phyloP scores from a whole-genome alignment of 495 filamentous ascomycete genomes.

The Cladorrhinum samala region DNA sequence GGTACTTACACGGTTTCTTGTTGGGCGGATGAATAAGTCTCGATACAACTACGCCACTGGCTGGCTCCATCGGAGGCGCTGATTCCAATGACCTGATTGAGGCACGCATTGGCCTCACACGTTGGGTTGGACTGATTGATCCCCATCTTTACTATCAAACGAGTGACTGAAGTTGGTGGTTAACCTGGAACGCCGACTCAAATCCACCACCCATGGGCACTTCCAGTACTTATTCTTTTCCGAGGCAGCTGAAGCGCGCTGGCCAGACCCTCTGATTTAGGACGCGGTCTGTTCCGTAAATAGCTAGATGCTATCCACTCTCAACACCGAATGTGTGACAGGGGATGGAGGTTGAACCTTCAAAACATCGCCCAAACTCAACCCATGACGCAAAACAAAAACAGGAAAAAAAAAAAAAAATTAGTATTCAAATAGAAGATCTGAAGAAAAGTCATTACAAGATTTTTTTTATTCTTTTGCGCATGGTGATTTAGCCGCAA shows the following conservation, averaged over 20 bases:
- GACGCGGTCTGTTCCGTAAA: neutral
- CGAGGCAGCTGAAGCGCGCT: neutral
- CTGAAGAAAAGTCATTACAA: no score
- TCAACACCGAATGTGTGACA: neutral
- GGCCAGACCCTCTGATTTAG: neutral
- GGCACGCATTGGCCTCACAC: neutral
- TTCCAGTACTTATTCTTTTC: neutral
- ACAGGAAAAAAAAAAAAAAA: no score
- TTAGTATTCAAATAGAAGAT: no score
- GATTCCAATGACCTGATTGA: neutral
- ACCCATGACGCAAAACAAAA: no score
- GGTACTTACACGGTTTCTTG: neutral
- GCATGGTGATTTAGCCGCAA: no score
- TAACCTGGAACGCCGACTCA: neutral
- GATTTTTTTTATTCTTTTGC: no score
- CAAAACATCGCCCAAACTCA: no score
- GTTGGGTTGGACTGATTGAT: slow-evolving; percentile 4
- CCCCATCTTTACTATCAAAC: neutral
- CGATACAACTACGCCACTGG: neutral
- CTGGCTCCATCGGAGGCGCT: neutral
- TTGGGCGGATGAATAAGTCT: neutral
- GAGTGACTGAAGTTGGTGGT: neutral
- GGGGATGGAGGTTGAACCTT: no score
- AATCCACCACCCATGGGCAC: neutral
- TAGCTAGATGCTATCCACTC: neutral